phyloP scores from a whole-genome alignment of 768 basidiomycete genomes.

The Hebeloma cylindrosporum region DNA sequence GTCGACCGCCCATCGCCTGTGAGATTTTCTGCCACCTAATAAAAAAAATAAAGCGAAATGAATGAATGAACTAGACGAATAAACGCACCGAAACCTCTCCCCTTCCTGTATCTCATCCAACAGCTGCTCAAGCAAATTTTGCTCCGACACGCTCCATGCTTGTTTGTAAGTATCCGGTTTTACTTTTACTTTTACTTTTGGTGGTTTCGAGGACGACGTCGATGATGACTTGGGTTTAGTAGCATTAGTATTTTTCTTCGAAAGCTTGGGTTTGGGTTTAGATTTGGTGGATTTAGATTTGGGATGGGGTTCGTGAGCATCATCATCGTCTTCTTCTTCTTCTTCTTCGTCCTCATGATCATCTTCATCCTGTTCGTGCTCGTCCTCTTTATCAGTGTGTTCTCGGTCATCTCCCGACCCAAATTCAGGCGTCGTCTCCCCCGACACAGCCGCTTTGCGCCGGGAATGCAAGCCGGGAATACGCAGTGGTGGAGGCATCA shows the following conservation, averaged over 20 bases:
- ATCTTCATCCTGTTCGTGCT: no score
- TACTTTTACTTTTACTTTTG: conserved; percentile 32
- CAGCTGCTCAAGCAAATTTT: conserved; percentile 72
- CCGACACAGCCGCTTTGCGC: no score
- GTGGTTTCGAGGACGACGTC: conserved; percentile 2
- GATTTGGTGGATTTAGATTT: not conserved
- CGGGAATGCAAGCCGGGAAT: no score
- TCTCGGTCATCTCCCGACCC: no score
- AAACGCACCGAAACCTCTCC: conserved; percentile 65
- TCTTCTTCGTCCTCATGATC: no score
- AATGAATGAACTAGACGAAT: not conserved
- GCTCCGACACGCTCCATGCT: conserved; percentile 74
- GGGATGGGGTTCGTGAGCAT: not conserved
- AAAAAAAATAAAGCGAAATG: conserved; percentile 1
- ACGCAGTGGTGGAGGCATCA: no score
- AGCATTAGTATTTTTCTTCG: no score
- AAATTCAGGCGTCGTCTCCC: no score
- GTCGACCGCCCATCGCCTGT: conserved; percentile 70
- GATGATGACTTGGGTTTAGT: no score
- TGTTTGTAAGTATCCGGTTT: conserved; percentile 82
- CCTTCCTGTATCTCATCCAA: conserved; percentile 76
- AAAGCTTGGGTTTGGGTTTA: no score
- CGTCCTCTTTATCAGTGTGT: no score
- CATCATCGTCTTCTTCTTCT: not conserved
- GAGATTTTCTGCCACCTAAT: conserved; percentile 80